Conservation (phyloP, 1,284 basidiomycete species). For the Peniophora sp. region DNA sequence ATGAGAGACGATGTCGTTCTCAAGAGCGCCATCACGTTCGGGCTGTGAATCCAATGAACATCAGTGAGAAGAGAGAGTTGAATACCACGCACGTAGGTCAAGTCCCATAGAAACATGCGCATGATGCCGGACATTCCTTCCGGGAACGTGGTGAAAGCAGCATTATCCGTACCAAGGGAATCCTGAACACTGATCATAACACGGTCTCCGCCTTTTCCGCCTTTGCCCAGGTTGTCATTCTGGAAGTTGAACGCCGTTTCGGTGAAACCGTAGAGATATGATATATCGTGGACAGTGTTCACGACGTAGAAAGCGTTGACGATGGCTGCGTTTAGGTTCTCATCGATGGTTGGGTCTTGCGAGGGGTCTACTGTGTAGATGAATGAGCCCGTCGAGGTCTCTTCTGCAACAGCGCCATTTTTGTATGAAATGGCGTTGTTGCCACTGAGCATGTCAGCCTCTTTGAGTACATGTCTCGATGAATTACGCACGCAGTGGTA, state of each 20-base stretch:
- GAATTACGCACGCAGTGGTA: slow-evolving; percentile 7
- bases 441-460: slow-evolving; percentile 20
- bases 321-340: slow-evolving; percentile 32
- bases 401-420: slow-evolving; percentile 13
- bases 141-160: slow-evolving; percentile 34
- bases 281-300: slow-evolving; percentile 42
- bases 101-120: slow-evolving; percentile 36
- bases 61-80: slow-evolving; percentile 2
- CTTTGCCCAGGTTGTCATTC: slow-evolving; percentile 33
- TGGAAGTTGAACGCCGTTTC: slow-evolving; percentile 39
- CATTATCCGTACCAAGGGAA: slow-evolving; percentile 29
- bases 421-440: slow-evolving; percentile 36
- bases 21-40: slow-evolving; percentile 38
- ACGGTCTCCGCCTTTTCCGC: slow-evolving; percentile 30
- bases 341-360: slow-evolving; percentile 17
- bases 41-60: slow-evolving; percentile 8
- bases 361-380: slow-evolving; percentile 24
- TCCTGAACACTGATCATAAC: slow-evolving; percentile 34
- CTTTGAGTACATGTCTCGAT: not conserved
- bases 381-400: slow-evolving; percentile 29
- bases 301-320: slow-evolving; percentile 42
- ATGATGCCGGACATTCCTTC: slow-evolving; percentile 31
- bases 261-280: slow-evolving; percentile 32
- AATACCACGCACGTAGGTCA: slow-evolving; percentile 18
- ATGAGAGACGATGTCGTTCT: slow-evolving; percentile 42